Evolutionary conservation across 192 early-diverging fungal species (phyloP), one percentile per base, ranked within the genome.

Genomic region (Entrophospora sp.): DNA sequence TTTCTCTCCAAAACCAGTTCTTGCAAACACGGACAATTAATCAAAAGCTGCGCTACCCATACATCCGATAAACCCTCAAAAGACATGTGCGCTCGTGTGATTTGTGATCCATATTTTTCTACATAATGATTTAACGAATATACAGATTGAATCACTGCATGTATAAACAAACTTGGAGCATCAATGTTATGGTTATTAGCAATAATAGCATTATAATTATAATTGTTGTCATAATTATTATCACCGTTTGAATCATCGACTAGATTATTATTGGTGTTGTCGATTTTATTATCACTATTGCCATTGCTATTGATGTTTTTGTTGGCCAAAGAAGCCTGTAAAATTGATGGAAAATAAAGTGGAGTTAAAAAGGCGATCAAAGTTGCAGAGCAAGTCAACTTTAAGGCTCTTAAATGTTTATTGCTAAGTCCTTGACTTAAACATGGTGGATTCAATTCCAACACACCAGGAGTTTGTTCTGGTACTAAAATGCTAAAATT

Each of bases 1-100:
- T 30, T 52, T 52, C 49, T 52, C 30, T 52, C 49, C 30, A 52
- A 52, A 52, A 52, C 27, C 16, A 52, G 30, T 52, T 52, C 49
- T 30, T 52, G 49, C 25, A 52, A 52, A 31, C 7, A 0, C 9
- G 22, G 8, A 52, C 49, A 52, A 52, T 25, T 52, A 32, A 30
- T 30, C 16, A 52, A 28, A 5, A 52, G n/a, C 25, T 52, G 22
- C 30, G 25, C 25, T 16, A 52, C 27, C 49, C 49, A 52, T 27
- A 52, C 27, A 32, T 52, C 25, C 25, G 49, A 52, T 9, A 52
- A 30, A 28, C 49, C 49, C 16, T 52, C 49, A 28, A 52, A 52
- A 16, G 49, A 52, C 16, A 52, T 30, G 30, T 30, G 49, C 2
- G 25, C 49, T 31, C 49, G 20, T 32, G 49, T 52, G 7, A 52